phyloP scores from a whole-genome alignment of 768 basidiomycete genomes.

The Hemileccinum rubropunctum region DNA sequence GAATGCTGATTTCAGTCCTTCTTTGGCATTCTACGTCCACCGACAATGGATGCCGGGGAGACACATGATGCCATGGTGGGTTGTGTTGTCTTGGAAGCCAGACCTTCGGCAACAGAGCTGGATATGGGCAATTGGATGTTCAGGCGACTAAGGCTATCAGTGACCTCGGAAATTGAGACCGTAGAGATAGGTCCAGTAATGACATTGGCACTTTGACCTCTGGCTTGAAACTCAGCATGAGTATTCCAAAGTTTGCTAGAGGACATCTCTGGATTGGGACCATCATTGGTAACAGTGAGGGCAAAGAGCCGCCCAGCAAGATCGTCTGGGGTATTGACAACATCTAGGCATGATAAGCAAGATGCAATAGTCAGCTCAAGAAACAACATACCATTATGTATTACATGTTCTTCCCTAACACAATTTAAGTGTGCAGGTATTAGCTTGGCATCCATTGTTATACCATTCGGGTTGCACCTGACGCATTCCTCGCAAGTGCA shows the following conservation, averaged over 20 bases:
- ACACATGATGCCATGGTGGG: too few species aligned
- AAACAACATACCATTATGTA: too few species aligned
- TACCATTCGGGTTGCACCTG: background rate
- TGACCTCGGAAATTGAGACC: background rate
- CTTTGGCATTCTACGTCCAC: too few species aligned
- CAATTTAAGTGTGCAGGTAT: conserved; percentile 1
- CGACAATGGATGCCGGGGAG: too few species aligned
- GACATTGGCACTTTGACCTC: background rate
- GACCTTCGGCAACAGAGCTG: too few species aligned
- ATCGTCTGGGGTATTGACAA: background rate
- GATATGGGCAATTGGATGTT: too few species aligned
- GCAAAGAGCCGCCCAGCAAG: conserved; percentile 1
- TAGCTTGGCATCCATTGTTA: background rate
- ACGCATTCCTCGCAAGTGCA: conserved; percentile 9
- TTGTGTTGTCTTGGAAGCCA: too few species aligned
- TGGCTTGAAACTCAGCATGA: background rate
- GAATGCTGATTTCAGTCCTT: too few species aligned
- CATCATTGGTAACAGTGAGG: conserved; percentile 4
- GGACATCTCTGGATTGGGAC: background rate
- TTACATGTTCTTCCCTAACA: background rate
- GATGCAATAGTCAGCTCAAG: too few species aligned
- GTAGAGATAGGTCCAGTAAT: background rate
- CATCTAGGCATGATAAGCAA: too few species aligned
- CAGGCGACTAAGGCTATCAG: background rate
- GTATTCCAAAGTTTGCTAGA: conserved; percentile 5